Evolutionary conservation across 1,284 basidiomycete genomes (phyloP).

Genomic region (Heterobasidion occidentale): DNA sequence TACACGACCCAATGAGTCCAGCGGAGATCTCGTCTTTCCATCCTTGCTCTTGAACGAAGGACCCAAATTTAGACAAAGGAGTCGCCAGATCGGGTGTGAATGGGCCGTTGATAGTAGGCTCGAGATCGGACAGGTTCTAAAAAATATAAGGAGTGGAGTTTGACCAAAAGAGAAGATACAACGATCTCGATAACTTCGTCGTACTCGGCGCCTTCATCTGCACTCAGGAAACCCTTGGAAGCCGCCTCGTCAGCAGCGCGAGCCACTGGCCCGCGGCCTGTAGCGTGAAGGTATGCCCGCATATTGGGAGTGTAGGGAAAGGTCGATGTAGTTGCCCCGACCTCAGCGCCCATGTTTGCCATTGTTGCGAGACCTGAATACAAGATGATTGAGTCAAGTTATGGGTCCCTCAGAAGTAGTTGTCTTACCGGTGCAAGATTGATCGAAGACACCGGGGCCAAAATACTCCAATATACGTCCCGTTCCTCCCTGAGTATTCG

Average conservation of each 20-base stretch:
- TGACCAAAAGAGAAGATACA: slow-evolving; percentile 10
- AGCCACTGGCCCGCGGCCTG: slow-evolving; percentile 85
- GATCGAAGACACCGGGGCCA: slow-evolving; percentile 85
- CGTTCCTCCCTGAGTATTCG: slow-evolving; percentile 71
- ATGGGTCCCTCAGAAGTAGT: not conserved
- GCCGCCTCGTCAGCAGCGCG: slow-evolving; percentile 85
- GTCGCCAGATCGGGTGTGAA: slow-evolving; percentile 98
- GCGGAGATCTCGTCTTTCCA: slow-evolving; percentile 93
- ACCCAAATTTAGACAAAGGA: slow-evolving; percentile 86
- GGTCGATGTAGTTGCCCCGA: slow-evolving; percentile 95
- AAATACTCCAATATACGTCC: slow-evolving; percentile 97
- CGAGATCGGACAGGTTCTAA: slow-evolving; percentile 84
- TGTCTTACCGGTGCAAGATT: slow-evolving; percentile 83
- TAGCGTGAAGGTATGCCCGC: slow-evolving; percentile 86
- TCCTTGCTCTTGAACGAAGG: slow-evolving; percentile 74
- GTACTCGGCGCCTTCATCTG: slow-evolving; percentile 91
- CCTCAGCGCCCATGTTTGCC: slow-evolving; percentile 99
- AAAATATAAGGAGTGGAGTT: not conserved
- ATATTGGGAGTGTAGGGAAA: slow-evolving; percentile 94
- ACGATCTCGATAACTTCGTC: slow-evolving; percentile 95
- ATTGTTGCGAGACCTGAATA: slow-evolving; percentile 80
- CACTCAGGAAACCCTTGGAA: slow-evolving; percentile 65
- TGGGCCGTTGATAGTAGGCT: slow-evolving; percentile 95
- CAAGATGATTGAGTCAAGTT: not conserved
- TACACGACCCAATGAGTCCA: slow-evolving; percentile 94